phyloP scores from a whole-genome alignment of 148 eudicot species.

The Cornus controversa region DNA sequence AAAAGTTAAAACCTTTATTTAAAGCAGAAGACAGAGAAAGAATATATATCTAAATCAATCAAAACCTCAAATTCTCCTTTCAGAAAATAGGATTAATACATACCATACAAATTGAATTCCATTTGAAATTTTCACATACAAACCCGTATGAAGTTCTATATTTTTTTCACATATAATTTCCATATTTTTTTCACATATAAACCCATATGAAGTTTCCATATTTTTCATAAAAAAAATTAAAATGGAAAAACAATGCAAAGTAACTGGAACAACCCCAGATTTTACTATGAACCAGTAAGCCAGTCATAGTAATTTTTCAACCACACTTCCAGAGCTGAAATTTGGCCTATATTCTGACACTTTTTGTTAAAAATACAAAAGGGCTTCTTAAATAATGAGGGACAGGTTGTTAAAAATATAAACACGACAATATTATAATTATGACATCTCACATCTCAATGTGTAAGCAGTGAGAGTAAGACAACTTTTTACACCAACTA shows the following conservation, averaged over 20 bases:
- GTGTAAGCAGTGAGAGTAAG: not conserved
- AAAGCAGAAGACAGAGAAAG: not conserved
- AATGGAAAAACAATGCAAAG: not conserved
- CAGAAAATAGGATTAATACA: not conserved
- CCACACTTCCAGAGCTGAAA: not conserved
- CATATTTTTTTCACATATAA: not conserved
- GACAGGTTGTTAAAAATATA: not conserved
- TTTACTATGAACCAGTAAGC: not conserved
- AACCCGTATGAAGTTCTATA: not conserved
- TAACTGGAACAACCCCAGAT: not conserved
- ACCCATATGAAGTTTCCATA: not conserved
- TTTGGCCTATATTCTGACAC: not conserved
- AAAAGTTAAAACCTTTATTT: not conserved
- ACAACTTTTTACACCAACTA: not conserved
- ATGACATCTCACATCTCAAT: not conserved
- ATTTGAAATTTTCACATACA: not conserved
- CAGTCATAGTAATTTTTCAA: not conserved
- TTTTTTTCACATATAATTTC: too few relatives aligned
- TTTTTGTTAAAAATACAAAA: not conserved
- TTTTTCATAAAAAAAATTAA: not conserved
- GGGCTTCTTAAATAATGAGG: not conserved
- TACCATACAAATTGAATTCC: not conserved
- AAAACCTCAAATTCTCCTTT: not conserved
- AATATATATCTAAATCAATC: not conserved
- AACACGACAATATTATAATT: not conserved